A percentile compares a stretch with the other conserved stretches of the same genome.
These are phyloP conservation scores for Solanum neorickii DNA, from an alignment of 257 asterid species.

Conservation along the genomic window DNA sequence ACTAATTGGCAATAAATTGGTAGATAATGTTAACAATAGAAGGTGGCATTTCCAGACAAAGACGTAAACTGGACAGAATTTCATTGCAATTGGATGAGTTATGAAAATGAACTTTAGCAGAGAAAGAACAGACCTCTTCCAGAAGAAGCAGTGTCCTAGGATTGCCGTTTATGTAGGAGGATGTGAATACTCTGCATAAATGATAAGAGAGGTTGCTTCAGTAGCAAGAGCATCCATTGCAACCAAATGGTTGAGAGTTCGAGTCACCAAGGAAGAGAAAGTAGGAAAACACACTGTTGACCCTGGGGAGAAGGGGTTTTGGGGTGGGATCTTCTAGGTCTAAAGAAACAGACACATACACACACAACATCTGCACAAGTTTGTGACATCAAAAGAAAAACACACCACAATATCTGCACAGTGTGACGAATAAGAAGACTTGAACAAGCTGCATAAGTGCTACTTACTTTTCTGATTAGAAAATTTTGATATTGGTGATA, in stretches of 20 bases:
- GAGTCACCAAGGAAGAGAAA: background rate
- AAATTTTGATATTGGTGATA: background rate
- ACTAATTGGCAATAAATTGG: background rate
- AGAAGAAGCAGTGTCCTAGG: background rate
- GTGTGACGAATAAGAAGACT: background rate
- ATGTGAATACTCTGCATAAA: background rate
- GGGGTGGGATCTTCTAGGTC: background rate
- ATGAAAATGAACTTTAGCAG: background rate
- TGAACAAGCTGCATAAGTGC: background rate
- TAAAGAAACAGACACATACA: background rate
- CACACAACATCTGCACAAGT: background rate
- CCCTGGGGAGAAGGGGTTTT: background rate
- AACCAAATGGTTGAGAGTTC: background rate
- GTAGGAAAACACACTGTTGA: background rate
- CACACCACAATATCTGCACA: background rate
- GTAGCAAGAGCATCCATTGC: background rate
- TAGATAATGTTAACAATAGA: background rate
- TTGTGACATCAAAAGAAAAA: background rate
- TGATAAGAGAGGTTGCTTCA: background rate
- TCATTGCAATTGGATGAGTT: background rate
- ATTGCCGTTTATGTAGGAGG: background rate
- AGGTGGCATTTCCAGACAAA: background rate
- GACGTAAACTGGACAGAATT: background rate
- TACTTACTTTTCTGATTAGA: background rate
- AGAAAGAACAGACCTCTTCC: background rate